Evolutionary conservation across 192 early-diverging fungal species (phyloP).

Genomic region (Ambispora gerdemannii): DNA sequence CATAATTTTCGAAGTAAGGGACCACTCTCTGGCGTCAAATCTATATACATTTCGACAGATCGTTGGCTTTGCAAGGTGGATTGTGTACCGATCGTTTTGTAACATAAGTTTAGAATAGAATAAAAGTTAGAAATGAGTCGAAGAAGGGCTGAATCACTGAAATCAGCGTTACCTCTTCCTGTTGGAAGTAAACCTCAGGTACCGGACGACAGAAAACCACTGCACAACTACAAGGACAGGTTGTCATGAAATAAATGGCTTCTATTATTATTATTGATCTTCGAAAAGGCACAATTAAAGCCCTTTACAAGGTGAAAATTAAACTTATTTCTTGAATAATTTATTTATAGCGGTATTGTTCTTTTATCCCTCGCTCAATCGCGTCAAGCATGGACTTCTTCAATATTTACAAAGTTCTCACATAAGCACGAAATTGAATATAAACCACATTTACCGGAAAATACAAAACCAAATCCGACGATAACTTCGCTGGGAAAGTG

Average conservation of each 20-base stretch:
- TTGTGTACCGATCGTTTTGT: no score
- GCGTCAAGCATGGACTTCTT: conserved; percentile 37
- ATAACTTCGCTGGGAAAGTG: conserved; percentile 16
- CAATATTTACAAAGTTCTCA: conserved; percentile 38
- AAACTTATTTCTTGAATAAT: background rate
- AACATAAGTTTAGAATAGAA: background rate
- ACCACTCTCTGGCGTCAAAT: no score
- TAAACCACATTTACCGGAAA: conserved; percentile 25
- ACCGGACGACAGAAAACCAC: background rate
- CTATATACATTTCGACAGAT: no score
- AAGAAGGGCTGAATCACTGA: conserved; percentile 17
- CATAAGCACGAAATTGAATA: conserved; percentile 16
- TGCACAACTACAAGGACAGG: conserved; percentile 16
- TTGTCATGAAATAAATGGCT: background rate
- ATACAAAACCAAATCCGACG: conserved; percentile 14
- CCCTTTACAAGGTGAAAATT: no score
- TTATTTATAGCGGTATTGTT: conserved; percentile 36
- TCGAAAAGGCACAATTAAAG: no score
- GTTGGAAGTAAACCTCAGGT: background rate
- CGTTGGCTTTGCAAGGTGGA: no score
- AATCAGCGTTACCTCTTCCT: conserved; percentile 3
- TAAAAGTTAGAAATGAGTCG: background rate
- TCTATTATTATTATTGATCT: no score
- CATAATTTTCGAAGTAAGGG: no score
- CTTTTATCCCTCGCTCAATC: conserved; percentile 42